Base-by-base conservation (phyloP, 768 basidiomycete species). In the Leucocoprinus birnbaumii region DNA sequence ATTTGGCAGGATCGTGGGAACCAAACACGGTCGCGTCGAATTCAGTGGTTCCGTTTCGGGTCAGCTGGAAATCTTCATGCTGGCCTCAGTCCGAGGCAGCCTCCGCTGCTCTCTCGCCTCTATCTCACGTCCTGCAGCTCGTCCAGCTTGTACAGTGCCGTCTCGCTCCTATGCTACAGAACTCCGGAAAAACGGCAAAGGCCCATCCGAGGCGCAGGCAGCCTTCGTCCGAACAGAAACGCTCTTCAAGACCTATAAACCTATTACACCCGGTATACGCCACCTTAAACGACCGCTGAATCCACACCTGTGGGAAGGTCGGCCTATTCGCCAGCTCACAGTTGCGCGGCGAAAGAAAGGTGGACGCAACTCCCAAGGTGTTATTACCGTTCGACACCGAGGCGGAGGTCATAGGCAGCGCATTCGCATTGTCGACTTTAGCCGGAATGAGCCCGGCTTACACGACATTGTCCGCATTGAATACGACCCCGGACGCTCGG, bases 381-480 rank as follows among this genome's bases (percentile, higher is more conserved):
- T 80, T 37, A 91, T 98, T 59, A 95, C 93, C 19, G 89, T 93
- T 9, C 85, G 96, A 19, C 86, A 84, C 55, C 84, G 89, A 16
- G 97, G 97, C 11, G 97, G 97, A 5, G 97, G 97, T 0, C 94
- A 96, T 73, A 83, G 81, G 57, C 85, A 86, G 56, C 84, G 97
- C 31, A 84, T 96, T 57, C 86, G 97, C 26, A 77, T 84, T 37
- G 72, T 99, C 51, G 97, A 99, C 70, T 98, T 96, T 64, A 72
- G 76, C 68, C 82, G 97, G 51, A 71, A 73, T n/a, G 85, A 86
- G 56, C 76, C 83, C 1, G 96, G 96, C 8, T 73, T 86, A 34
- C 90, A 91, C 64, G 91, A 95, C 61, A 94, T 98, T 43, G 80
- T 95, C 3, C 82, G 97, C 45, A 91, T 99, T 61, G 97, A 98